Evolutionary conservation across 2,329 filamentous ascomycete species (phyloP).

Genomic region (Ophiocordyceps polyrhachis-furcata): DNA sequence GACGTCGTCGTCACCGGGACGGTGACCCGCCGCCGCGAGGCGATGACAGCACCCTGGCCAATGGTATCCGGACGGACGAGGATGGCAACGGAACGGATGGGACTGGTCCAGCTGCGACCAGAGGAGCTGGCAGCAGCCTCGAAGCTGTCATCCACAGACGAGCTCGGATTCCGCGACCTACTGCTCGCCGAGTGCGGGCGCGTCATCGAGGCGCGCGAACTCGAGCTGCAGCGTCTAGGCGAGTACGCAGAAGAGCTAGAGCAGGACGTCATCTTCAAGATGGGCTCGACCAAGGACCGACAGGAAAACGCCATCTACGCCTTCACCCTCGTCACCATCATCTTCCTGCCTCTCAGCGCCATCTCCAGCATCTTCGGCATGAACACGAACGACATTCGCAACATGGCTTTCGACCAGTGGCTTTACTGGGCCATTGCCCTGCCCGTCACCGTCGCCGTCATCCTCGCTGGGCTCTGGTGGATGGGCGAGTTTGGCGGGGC

Average conservation of each 20-base stretch:
- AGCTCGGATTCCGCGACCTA: conserved; percentile 18
- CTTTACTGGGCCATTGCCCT: conserved; percentile 30
- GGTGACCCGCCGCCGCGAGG: neutral
- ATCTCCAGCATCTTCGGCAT: conserved; percentile 32
- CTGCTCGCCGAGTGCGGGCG: conserved; percentile 19
- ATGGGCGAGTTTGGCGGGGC: conserved; percentile 22
- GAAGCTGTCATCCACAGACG: conserved; percentile 18
- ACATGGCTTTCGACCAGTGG: conserved; percentile 29
- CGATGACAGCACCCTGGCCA: neutral
- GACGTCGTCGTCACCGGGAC: neutral
- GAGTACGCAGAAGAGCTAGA: conserved; percentile 14
- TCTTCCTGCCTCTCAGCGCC: conserved; percentile 27
- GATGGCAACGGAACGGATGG: neutral
- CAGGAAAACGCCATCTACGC: conserved; percentile 29
- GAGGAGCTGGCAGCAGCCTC: conserved; percentile 12
- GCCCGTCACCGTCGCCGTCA: conserved; percentile 23
- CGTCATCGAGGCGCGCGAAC: conserved; percentile 18
- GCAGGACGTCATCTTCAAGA: conserved; percentile 14
- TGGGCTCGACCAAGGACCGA: conserved; percentile 22
- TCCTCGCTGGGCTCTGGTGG: conserved; percentile 20
- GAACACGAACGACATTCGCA: conserved; percentile 30
- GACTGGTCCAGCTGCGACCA: neutral
- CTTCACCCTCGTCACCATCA: conserved; percentile 29
- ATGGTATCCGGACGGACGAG: neutral
- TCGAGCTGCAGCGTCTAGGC: conserved; percentile 12